These are phyloP conservation scores for Asparagopsis taxiformis DNA, from an alignment of 31 red algal genomes.

Conservation along the genomic window DNA sequence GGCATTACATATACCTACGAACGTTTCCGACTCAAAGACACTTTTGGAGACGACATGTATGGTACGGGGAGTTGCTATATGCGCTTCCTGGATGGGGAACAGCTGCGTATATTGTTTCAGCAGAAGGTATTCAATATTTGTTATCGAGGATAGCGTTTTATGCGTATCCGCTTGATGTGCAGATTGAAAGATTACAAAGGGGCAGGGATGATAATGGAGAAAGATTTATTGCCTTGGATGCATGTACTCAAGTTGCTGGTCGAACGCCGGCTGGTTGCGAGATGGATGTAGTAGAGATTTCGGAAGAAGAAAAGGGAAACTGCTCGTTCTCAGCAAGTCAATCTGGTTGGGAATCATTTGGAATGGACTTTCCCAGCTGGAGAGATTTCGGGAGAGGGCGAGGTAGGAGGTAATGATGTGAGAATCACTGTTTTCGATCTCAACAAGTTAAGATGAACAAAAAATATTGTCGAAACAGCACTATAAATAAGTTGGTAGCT, in stretches of 20 bases:
- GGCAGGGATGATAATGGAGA: conserved; percentile 12
- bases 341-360: conserved; percentile 17
- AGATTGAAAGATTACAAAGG: conserved; percentile 67
- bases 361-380: conserved; percentile 5
- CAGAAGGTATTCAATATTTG: conserved; percentile 60
- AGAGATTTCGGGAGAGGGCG: no score
- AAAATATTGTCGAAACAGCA: no score
- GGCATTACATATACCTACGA: conserved; percentile 78
- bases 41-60: background rate
- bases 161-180: conserved; percentile 77
- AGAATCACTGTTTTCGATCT: no score
- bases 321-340: conserved; percentile 65
- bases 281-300: conserved; percentile 54
- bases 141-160: conserved; percentile 45
- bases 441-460: no score
- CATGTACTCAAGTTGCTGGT: conserved; percentile 24
- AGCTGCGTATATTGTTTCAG: conserved; percentile 68
- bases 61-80: conserved; percentile 17
- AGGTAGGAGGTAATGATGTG: no score
- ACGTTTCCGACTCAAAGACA: conserved; percentile 29
- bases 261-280: conserved; percentile 16
- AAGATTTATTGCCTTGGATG: conserved; percentile 52
- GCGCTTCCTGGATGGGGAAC: conserved; percentile 75
- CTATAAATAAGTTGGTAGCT: no score
- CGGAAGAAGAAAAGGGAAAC: conserved; percentile 48